Percentiles rank a stretch among this genome's conserved stretches.
Conservation (phyloP, 805 yeast genomes). For the Candida boleticola region DNA sequence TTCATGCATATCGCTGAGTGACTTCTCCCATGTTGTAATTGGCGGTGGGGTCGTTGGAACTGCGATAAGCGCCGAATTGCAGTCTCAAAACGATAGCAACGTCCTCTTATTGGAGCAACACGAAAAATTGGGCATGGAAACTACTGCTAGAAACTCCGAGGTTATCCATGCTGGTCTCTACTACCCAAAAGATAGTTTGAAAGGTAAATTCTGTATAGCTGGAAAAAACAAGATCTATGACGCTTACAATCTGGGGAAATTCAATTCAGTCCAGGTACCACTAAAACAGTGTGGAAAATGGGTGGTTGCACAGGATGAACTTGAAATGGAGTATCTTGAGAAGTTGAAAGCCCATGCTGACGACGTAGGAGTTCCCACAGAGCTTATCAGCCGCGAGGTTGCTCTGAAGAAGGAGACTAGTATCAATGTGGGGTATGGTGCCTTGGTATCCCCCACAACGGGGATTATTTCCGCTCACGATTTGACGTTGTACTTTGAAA, state of each 20-base stretch:
- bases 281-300: constrained; percentile 73
- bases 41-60: constrained; percentile 89
- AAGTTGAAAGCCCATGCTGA: constrained; percentile 49
- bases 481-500: constrained; percentile 56
- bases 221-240: constrained; percentile 72
- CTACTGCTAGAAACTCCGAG: constrained; percentile 87
- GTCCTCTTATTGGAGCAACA: constrained; percentile 74
- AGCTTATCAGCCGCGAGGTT: constrained; percentile 45
- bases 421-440: constrained; percentile 59
- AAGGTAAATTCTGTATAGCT: constrained; percentile 65
- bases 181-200: constrained; percentile 66
- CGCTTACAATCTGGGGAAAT: constrained; percentile 33
- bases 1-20: constrained; percentile 18
- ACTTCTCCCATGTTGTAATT: constrained; percentile 68
- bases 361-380: constrained; percentile 54
- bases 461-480: constrained; percentile 86
- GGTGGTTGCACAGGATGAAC: constrained; percentile 78
- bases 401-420: constrained; percentile 61
- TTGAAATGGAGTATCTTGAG: constrained; percentile 59
- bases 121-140: constrained; percentile 66
- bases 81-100: constrained; percentile 41
- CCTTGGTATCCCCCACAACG: constrained; percentile 73
- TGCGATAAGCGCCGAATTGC: constrained; percentile 73
- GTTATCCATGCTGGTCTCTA: constrained; percentile 92
- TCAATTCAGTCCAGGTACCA: constrained; percentile 40